Conservation (phyloP, 768 basidiomycete genomes). For the Panaeolus papilionaceus region DNA sequence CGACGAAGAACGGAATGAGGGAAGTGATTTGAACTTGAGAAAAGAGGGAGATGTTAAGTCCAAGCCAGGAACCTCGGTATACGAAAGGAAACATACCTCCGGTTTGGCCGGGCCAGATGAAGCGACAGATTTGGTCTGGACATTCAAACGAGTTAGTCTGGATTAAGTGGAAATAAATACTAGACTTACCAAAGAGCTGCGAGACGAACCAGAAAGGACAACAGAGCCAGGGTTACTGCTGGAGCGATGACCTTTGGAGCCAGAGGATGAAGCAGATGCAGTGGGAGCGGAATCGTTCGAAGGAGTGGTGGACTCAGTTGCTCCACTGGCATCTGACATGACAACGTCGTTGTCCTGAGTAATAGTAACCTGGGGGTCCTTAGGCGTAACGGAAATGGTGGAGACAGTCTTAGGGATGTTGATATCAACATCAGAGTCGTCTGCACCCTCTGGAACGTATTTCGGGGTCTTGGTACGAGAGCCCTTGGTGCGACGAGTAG, state of each 20-base stretch:
- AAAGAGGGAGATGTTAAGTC: not conserved
- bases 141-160: not conserved
- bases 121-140: not conserved
- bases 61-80: conserved; percentile 6
- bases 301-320: too few species aligned
- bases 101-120: not conserved
- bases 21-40: not conserved
- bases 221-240: not conserved
- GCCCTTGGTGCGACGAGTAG: not conserved
- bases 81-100: conserved; percentile 1
- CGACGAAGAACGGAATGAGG: not conserved
- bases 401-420: not conserved
- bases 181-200: not conserved
- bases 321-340: not conserved
- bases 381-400: not conserved
- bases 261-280: not conserved
- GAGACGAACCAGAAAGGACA: not conserved
- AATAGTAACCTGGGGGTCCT: not conserved
- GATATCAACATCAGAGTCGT: not conserved
- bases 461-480: not conserved
- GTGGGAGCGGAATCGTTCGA: not conserved
- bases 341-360: not conserved
- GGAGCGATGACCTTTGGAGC: not conserved
- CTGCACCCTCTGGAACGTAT: not conserved
- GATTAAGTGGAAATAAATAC: not conserved